Percentiles rank a stretch among this genome's conserved stretches.
phyloP scores from a whole-genome alignment of 345 rosid species.

The Psidium friedrichsthalianum region DNA sequence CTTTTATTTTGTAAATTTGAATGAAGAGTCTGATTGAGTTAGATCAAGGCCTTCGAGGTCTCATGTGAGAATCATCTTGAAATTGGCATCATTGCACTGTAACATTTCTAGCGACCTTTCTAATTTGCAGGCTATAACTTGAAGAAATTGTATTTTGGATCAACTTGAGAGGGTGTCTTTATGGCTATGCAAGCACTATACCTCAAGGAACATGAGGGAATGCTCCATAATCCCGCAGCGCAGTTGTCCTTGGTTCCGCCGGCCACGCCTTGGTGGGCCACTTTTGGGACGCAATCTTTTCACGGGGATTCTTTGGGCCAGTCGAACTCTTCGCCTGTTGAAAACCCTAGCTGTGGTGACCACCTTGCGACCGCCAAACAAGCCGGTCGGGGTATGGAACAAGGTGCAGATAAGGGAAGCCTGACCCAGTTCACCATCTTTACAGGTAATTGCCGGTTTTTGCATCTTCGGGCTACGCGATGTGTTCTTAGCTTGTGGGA shows the following conservation, averaged over 20 bases:
- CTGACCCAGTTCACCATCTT: conserved; percentile 44
- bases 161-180: conserved; percentile 5
- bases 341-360: conserved; percentile 15
- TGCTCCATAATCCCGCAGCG: conserved; percentile 27
- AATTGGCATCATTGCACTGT: neutral
- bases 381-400: conserved; percentile 13
- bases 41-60: neutral
- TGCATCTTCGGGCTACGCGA: neutral
- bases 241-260: conserved; percentile 39
- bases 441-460: conserved; percentile 29
- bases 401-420: conserved; percentile 25
- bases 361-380: conserved; percentile 23
- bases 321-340: conserved; percentile 32
- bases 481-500: neutral
- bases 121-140: conserved; percentile 20
- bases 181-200: conserved; percentile 78
- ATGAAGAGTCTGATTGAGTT: neutral
- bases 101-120: neutral
- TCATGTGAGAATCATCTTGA: neutral
- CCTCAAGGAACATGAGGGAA: conserved; percentile 60
- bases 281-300: conserved; percentile 40
- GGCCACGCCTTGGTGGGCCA: conserved; percentile 51
- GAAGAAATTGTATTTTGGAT: neutral
- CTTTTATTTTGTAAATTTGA: neutral
- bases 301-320: conserved; percentile 33